phyloP scores from a whole-genome alignment of 1,284 basidiomycete species.

The Sutorius eximius region DNA sequence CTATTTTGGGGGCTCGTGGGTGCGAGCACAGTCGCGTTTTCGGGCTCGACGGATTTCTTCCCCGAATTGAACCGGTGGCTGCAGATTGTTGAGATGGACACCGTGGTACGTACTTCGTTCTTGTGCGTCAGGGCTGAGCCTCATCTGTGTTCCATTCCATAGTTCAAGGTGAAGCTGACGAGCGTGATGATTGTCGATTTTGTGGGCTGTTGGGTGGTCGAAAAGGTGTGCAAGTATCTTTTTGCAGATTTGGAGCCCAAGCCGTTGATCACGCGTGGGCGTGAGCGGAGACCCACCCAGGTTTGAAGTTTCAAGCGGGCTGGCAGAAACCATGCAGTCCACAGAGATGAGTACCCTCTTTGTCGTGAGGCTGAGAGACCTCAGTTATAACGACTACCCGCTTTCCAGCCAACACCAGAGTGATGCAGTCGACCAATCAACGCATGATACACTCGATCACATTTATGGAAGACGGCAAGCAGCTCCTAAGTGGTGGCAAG shows the following conservation, averaged over 20 bases:
- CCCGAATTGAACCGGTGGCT: constrained; percentile 97
- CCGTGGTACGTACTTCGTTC: constrained; percentile 49
- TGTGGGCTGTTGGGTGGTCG: constrained; percentile 82
- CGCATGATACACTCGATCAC: neutral
- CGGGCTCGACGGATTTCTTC: constrained; percentile 90
- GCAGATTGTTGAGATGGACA: constrained; percentile 92
- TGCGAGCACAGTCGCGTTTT: constrained; percentile 86
- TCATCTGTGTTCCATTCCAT: neutral
- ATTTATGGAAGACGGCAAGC: neutral
- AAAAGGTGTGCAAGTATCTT: constrained; percentile 79
- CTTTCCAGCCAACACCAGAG: neutral
- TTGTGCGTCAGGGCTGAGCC: neutral
- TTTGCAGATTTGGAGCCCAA: constrained; percentile 91
- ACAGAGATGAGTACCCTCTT: neutral
- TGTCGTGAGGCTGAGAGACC: neutral
- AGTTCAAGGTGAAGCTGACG: constrained; percentile 85
- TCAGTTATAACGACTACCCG: neutral
- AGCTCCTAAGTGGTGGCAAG: neutral
- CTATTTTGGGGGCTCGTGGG: constrained; percentile 90
- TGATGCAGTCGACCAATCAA: neutral
- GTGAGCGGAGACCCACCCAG: constrained; percentile 56
- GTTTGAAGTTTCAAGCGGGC: neutral
- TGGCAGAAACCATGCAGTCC: neutral
- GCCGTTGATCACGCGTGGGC: constrained; percentile 79
- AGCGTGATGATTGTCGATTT: constrained; percentile 87